Percentiles rank a stretch among this genome's conserved stretches.
Conservation (phyloP, 352 stramenopile species). For the Thraustotheca clavata region DNA sequence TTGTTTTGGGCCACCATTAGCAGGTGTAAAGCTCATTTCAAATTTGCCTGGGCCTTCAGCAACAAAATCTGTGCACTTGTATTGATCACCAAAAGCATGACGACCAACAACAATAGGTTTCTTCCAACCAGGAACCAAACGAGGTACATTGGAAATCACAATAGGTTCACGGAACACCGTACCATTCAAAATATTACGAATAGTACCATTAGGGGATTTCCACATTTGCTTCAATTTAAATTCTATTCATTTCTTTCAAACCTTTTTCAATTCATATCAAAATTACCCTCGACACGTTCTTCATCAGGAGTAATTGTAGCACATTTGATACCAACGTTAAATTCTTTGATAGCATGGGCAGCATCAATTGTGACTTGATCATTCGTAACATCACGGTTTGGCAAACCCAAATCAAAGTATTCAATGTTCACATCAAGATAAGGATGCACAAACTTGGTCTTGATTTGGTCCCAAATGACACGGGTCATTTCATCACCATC, state of each 20-base stretch:
- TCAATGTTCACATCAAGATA: constrained; percentile 81
- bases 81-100: constrained; percentile 85
- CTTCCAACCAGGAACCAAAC: constrained; percentile 80
- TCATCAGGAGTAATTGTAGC: constrained; percentile 86
- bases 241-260: constrained; percentile 26
- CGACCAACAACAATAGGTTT: constrained; percentile 81
- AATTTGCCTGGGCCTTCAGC: constrained; percentile 60
- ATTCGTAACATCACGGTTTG: constrained; percentile 73
- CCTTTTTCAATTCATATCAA: neutral
- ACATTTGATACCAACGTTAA: constrained; percentile 84
- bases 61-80: constrained; percentile 81
- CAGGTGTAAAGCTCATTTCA: constrained; percentile 66
- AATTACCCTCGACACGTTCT: constrained; percentile 41
- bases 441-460: constrained; percentile 64
- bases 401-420: constrained; percentile 77
- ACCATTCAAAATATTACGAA: constrained; percentile 77
- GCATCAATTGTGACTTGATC: constrained; percentile 77
- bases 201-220: constrained; percentile 74
- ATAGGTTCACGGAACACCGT: constrained; percentile 88
- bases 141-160: constrained; percentile 76
- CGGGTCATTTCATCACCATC: constrained; percentile 85
- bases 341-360: constrained; percentile 61
- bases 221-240: constrained; percentile 84
- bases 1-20: constrained; percentile 34
- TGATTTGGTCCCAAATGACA: constrained; percentile 60